phyloP scores from a whole-genome alignment of 2,329 filamentous ascomycete genomes.

The Apiospora saccharicola region DNA sequence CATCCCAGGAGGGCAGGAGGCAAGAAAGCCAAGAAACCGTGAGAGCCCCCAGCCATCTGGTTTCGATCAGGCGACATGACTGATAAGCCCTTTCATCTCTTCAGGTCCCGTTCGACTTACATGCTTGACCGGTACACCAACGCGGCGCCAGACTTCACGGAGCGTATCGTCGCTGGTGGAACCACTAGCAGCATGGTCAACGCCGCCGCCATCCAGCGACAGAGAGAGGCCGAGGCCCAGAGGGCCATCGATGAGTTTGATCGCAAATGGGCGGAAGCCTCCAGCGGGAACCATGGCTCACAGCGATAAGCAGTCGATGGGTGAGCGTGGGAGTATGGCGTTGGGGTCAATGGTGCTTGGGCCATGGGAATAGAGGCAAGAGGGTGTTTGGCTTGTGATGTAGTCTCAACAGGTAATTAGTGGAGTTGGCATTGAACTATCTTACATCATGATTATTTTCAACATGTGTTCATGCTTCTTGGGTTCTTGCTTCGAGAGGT shows the following conservation, averaged over 20 bases:
- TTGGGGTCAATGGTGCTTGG: not conserved
- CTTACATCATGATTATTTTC: no score
- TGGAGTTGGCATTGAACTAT: no score
- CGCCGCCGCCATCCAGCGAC: not conserved
- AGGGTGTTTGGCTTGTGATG: not conserved
- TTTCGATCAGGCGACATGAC: not conserved
- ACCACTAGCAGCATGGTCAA: not conserved
- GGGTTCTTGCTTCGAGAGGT: not conserved
- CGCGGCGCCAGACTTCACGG: not conserved
- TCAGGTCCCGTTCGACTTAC: not conserved
- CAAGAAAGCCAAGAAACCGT: not conserved
- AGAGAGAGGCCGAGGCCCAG: not conserved
- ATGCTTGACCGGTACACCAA: not conserved
- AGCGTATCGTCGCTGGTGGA: not conserved
- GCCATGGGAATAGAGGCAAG: not conserved
- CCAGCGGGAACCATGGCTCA: not conserved
- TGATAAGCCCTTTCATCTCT: not conserved
- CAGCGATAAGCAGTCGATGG: not conserved
- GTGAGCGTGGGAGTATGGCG: not conserved
- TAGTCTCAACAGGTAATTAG: not conserved
- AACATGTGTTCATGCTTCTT: not conserved
- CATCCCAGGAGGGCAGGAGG: not conserved
- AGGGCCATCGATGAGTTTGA: not conserved
- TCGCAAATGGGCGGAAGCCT: not conserved
- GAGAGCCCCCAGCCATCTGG: not conserved